A percentile compares a stretch with the other conserved stretches of the same genome.
Conservation (phyloP, 2,329 filamentous ascomycete genomes). For the Hypoxylon rubiginosum region DNA sequence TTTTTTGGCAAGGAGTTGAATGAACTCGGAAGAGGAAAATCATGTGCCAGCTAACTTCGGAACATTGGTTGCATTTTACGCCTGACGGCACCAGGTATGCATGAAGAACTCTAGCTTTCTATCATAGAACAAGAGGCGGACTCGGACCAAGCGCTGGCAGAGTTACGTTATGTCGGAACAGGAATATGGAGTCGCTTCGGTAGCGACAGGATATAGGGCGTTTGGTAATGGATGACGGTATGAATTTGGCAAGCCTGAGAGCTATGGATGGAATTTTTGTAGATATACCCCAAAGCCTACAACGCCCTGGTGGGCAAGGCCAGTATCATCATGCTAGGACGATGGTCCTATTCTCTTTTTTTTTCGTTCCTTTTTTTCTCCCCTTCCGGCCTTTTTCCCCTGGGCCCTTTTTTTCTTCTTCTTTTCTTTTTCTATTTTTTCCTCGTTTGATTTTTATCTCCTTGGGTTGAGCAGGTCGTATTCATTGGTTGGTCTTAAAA, state of each 20-base stretch:
- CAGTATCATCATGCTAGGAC: conserved; percentile 29
- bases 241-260: conserved; percentile 27
- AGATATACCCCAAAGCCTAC: conserved; percentile 45
- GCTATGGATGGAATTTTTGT: conserved; percentile 37
- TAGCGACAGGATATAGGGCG: conserved; percentile 45
- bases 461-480: not conserved
- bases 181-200: conserved; percentile 47
- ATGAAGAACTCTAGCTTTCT: conserved; percentile 30
- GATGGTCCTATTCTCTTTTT: conserved; percentile 19
- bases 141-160: conserved; percentile 56
- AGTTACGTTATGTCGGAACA: conserved; percentile 50
- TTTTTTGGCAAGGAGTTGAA: conserved; percentile 24
- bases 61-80: conserved; percentile 25
- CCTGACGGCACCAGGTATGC: conserved; percentile 23
- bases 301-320: conserved; percentile 29
- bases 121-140: conserved; percentile 51
- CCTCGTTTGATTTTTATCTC: not conserved
- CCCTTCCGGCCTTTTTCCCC: not conserved
- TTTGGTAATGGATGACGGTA: conserved; percentile 40
- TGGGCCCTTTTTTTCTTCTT: not conserved
- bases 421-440: not conserved
- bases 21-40: conserved; percentile 9
- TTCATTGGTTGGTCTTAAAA: not conserved
- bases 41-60: not conserved
- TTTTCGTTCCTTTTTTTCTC: not conserved